Evolutionary conservation across 2,329 filamentous ascomycete species (phyloP).

Genomic region (Dactylella cylindrospora): DNA sequence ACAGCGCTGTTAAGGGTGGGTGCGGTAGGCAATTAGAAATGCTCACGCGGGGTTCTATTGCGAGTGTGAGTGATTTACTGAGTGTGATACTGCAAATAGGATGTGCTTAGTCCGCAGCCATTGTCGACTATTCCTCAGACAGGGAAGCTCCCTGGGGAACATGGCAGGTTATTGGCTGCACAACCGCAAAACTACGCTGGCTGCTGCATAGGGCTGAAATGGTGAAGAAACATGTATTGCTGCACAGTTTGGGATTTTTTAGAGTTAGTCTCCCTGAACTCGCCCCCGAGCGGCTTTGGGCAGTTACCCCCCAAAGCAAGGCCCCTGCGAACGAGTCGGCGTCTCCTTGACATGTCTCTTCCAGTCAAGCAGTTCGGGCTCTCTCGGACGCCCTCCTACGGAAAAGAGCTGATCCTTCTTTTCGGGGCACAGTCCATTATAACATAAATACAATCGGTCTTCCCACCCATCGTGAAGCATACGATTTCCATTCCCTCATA

Average conservation of each 20-base stretch:
- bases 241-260: constrained; percentile 24
- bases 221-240: constrained; percentile 2
- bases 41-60: constrained; percentile 22
- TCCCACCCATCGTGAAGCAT: constrained; percentile 15
- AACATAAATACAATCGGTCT: constrained; percentile 34
- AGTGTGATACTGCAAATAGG: constrained; percentile 12
- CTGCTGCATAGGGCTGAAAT: constrained; percentile 40
- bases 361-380: constrained; percentile 1
- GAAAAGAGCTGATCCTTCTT: constrained; percentile 27
- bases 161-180: neutral
- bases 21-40: constrained; percentile 44
- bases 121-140: constrained; percentile 5
- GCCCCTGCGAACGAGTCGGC: constrained; percentile 1
- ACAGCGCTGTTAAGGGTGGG: no score
- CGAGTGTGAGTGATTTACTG: neutral
- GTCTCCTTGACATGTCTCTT: neutral
- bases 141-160: constrained; percentile 14
- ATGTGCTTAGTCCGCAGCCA: constrained; percentile 22
- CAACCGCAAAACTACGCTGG: no score
- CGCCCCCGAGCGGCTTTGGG: constrained; percentile 14
- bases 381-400: constrained; percentile 5
- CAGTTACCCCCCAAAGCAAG: constrained; percentile 11
- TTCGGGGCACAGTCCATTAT: no score
- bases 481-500: constrained; percentile 1
- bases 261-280: neutral